Evolutionary conservation across 2,329 filamentous ascomycete genomes (phyloP).

Genomic region (Trichophaea hybrida): DNA sequence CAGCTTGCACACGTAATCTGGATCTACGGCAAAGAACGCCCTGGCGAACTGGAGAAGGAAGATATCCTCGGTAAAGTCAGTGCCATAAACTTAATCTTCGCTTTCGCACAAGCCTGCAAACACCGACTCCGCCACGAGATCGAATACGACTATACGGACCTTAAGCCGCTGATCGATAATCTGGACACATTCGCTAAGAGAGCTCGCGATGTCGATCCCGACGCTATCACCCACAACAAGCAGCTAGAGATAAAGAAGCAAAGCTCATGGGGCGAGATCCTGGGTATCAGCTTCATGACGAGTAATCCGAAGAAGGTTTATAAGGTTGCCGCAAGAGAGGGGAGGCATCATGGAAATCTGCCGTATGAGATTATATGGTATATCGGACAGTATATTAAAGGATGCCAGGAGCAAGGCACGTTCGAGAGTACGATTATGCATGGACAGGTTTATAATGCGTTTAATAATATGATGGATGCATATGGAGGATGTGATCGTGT

Average conservation of each 20-base stretch:
- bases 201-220: conserved; percentile 39
- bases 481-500: conserved; percentile 61
- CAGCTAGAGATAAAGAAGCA: background rate
- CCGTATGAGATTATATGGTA: conserved; percentile 68
- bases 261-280: conserved; percentile 38
- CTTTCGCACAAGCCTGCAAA: conserved; percentile 64
- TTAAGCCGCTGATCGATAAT: conserved; percentile 53
- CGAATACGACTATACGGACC: conserved; percentile 60
- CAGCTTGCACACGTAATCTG: conserved; percentile 53
- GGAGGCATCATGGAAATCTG: conserved; percentile 58
- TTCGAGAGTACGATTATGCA: conserved; percentile 40
- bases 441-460: conserved; percentile 36
- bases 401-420: conserved; percentile 34
- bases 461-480: conserved; percentile 55
- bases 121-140: conserved; percentile 75
- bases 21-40: conserved; percentile 55
- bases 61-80: conserved; percentile 57
- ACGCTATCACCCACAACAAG: conserved; percentile 5
- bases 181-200: conserved; percentile 59
- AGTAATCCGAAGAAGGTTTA: conserved; percentile 65
- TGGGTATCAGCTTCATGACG: conserved; percentile 61
- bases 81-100: conserved; percentile 61
- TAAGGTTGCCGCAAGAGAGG: conserved; percentile 49
- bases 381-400: conserved; percentile 51
- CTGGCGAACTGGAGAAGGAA: conserved; percentile 43